Base-by-base conservation (phyloP, 139 green algal species). In the Picochlorum sp. region DNA sequence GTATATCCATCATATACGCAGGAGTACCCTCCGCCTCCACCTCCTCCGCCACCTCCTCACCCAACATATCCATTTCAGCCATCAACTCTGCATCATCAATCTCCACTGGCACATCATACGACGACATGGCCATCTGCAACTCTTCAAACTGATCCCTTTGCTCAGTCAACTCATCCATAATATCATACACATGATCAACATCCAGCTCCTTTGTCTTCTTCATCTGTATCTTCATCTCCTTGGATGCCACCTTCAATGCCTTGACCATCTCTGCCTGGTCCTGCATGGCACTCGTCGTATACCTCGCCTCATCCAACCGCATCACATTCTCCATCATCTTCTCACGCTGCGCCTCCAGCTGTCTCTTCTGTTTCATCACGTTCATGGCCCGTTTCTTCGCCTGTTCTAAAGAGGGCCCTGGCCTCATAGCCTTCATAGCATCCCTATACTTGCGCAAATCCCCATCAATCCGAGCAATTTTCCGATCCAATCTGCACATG, bases 61-160 rank as follows among this genome's bases (percentile, higher is more conserved):
- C 83, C 52, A 98, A 69, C 13, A 83, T 89, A 51, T 98, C 93
- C 67, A 98, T 73, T 80, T 98, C 93, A 6, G 81, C 93, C 85
- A 99, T 91, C 15, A 99, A 80, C 54, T 98, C 93, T 16, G 75
- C 79, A 81, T 99, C 93, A 72, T 98, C 94, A 49, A 99, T 82
- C 44, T 97, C 93, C 15, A 97, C 90, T 11, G 92, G 92, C 24
- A 97, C 78, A 30, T 77, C 80, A 77, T 95, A 97, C 2, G 69
- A 88, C 4, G 85, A 86, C 73, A 99, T 78, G 4, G 80, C 78
- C 30, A 95, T 86, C 38, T 97, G 87, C 65, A 99, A 93, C 69
- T 99, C 93, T 16, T 82, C 82, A 56, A 83, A 77, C 55, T 89
- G 83, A 63, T 90, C 86, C 84, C 92, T 87, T 68, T 97, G 73